Percentiles rank a stretch among this genome's conserved stretches.
These are phyloP conservation scores for Calonectria honghensis DNA, from an alignment of 2,329 filamentous ascomycete species.

Conservation along the genomic window DNA sequence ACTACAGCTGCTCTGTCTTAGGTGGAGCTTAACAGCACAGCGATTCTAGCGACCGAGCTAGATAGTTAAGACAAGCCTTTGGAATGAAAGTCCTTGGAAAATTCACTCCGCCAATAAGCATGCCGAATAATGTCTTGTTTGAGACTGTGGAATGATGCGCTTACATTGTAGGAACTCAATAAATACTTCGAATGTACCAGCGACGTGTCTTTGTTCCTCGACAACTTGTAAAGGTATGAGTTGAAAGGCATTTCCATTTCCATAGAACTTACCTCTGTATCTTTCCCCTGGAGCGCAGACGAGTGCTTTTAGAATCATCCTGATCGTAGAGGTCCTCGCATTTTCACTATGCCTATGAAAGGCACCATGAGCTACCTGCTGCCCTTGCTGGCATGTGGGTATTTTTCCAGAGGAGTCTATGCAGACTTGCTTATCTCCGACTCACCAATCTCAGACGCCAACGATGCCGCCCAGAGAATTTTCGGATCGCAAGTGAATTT, in stretches of 20 bases:
- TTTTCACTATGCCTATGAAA: not conserved
- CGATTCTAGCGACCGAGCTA: not conserved
- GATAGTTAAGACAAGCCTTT: not conserved
- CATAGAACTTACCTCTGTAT: not conserved
- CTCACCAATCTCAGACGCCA: not conserved
- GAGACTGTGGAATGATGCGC: not conserved
- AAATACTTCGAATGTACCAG: not conserved
- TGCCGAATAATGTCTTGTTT: not conserved
- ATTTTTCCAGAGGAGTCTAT: not conserved
- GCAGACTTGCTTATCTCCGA: not conserved
- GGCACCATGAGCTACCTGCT: not conserved
- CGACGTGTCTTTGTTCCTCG: not conserved
- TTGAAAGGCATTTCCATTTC: not conserved
- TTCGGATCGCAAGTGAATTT: not conserved
- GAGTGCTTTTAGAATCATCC: not conserved
- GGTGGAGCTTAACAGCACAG: not conserved
- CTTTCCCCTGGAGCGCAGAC: not conserved
- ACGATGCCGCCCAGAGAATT: not conserved
- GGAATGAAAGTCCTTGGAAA: not conserved
- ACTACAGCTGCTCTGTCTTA: not conserved
- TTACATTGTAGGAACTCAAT: not conserved
- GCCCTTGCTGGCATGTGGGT: not conserved
- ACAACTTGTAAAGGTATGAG: not conserved
- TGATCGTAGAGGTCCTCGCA: not conserved
- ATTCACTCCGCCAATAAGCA: not conserved